Evolutionary conservation across 208 protist species (phyloP), one percentile per base, ranked within the genome.

Genomic region (Trypanosoma congolense): DNA sequence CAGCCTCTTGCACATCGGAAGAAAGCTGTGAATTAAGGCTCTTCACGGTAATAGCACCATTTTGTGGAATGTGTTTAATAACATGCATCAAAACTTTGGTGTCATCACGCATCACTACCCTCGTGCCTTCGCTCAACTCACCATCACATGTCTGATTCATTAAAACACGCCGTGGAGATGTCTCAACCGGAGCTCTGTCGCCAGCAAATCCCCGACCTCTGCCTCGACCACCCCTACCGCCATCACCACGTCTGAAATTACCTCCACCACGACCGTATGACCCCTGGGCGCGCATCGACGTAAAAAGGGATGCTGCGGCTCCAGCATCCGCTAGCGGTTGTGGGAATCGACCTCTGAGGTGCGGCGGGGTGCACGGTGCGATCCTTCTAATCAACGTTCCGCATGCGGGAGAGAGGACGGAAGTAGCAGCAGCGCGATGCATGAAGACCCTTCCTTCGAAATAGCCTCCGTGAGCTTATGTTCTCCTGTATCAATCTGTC

Each of bases 71-170:
- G 49, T 69, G 56, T 41, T 72, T 70, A 9, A 87, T 70, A 46
- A 93, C 41, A 31, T 73, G 65, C 12, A 56, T 65, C n/a, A 88
- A 40, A 29, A 90, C 63, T 10, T 61, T 51, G 3, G 55, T 64
- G 45, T 93, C 86, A 47, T 93, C 86, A 1, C 82, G 73, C 80
- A 90, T 84, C 16, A 78, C 67, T 1, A 56, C 55, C 6, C 74
- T 72, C 12, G 86, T 90, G 6, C 43, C 63, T 6, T 54, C 28
- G 52, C 65, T 77, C 26, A 93, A 77, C 30, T 82, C 71, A 16
- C 65, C 75, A 52, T 90, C 86, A 1, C 63, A 43, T 8, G 76
- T 81, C 30, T 52, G 43, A 65, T 87, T 90, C n/a, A 70, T 41
- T 14, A 56, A 4, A 14, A 22, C 36, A 24, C 53, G 60, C 38